phyloP scores from a whole-genome alignment of 352 stramenopile genomes.

The Globisporangium acanthophoron region DNA sequence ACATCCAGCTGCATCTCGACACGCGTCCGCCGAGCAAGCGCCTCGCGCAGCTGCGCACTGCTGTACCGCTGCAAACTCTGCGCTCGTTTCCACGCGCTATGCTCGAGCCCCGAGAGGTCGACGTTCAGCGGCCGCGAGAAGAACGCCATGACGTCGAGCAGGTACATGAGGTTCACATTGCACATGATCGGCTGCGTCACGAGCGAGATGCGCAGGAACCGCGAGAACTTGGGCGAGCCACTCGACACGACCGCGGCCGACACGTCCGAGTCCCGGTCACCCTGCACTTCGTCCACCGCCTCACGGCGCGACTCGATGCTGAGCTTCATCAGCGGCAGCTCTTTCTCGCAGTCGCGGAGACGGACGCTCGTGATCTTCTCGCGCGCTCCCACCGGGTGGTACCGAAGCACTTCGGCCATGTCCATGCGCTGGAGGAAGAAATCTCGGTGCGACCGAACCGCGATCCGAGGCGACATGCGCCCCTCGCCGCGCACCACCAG shows the following conservation, averaged over 20 bases:
- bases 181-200: constrained; percentile 81
- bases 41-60: constrained; percentile 62
- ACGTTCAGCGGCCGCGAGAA: constrained; percentile 72
- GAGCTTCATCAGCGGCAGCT: constrained; percentile 64
- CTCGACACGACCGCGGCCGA: constrained; percentile 4
- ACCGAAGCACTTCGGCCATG: constrained; percentile 61
- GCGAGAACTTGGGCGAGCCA: constrained; percentile 5
- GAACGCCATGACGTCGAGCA: constrained; percentile 59
- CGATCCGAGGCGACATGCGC: neutral
- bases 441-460: constrained; percentile 14
- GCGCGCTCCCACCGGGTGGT: constrained; percentile 47
- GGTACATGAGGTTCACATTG: constrained; percentile 69
- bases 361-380: constrained; percentile 73
- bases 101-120: constrained; percentile 66
- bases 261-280: constrained; percentile 7
- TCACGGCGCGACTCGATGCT: constrained; percentile 39
- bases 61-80: constrained; percentile 77
- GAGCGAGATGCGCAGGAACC: constrained; percentile 50
- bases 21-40: constrained; percentile 60
- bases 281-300: constrained; percentile 10
- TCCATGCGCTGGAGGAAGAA: constrained; percentile 75
- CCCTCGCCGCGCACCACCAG: neutral
- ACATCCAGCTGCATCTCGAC: constrained; percentile 73
- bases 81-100: constrained; percentile 66
- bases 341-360: constrained; percentile 58